These are phyloP conservation scores for Stereocaulon alpinum DNA, from an alignment of 495 filamentous ascomycete genomes.

Conservation along the genomic window DNA sequence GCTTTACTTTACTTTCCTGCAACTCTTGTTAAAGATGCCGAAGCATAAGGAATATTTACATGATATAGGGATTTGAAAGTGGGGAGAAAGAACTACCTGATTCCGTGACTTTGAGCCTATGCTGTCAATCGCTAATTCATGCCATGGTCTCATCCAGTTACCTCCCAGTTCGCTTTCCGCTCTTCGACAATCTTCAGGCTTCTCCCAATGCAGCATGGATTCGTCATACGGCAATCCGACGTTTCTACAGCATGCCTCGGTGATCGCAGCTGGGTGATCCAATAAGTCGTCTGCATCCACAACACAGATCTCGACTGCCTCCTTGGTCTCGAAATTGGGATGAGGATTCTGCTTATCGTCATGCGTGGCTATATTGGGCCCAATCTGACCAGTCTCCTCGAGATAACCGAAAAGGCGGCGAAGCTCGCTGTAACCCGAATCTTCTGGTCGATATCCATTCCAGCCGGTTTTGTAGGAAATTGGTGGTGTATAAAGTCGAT, in stretches of 20 bases:
- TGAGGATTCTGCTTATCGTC: too few relatives aligned
- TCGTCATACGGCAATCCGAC: constrained; percentile 59
- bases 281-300: constrained; percentile 89
- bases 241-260: constrained; percentile 62
- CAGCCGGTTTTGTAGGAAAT: constrained; percentile 1
- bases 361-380: too few relatives aligned
- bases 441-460: background rate
- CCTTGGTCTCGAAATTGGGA: too few relatives aligned
- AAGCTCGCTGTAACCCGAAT: constrained; percentile 9
- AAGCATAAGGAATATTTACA: background rate
- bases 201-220: constrained; percentile 72
- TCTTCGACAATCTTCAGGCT: constrained; percentile 48
- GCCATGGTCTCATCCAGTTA: constrained; percentile 70
- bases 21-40: background rate
- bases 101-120: constrained; percentile 52
- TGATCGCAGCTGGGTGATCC: constrained; percentile 58
- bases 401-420: constrained; percentile 11
- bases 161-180: constrained; percentile 71
- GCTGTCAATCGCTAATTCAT: constrained; percentile 80
- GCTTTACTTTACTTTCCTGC: background rate
- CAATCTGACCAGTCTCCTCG: background rate
- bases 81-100: background rate
- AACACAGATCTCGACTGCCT: constrained; percentile 52
- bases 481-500: constrained; percentile 11
- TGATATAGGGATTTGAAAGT: background rate